Conservation (phyloP, 179 eudicot species). For the Amaranthus tricolor region DNA sequence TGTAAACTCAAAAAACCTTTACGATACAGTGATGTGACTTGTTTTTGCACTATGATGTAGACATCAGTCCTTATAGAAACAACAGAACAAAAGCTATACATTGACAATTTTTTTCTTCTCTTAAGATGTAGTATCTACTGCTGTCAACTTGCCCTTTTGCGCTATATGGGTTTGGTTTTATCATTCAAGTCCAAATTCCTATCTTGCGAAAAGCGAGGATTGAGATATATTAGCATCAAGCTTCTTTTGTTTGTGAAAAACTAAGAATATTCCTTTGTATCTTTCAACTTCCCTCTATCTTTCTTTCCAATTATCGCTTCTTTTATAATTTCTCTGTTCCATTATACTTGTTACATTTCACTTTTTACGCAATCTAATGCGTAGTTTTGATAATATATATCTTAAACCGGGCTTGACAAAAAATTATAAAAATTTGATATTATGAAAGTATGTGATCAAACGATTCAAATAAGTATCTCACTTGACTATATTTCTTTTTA, state of each 20-base stretch:
- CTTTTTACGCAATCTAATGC: no score
- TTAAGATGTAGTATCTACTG: not conserved
- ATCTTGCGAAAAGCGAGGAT: not conserved
- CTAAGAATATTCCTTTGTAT: slow-evolving; percentile 9
- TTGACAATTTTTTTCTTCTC: not conserved
- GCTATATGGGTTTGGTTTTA: slow-evolving; percentile 3
- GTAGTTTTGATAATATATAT: no score
- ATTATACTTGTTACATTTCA: no score
- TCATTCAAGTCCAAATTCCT: not conserved
- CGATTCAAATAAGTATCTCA: no score
- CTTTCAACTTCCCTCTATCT: not conserved
- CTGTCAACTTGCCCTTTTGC: not conserved
- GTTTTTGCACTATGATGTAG: not conserved
- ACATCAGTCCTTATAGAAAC: not conserved
- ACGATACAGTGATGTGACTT: no score
- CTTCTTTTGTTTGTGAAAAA: not conserved
- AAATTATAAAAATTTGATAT: no score
- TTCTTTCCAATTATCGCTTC: not conserved
- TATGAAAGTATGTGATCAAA: no score
- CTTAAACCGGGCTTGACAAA: no score
- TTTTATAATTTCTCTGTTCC: not conserved
- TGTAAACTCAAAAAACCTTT: no score
- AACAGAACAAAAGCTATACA: not conserved
- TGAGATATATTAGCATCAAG: not conserved
- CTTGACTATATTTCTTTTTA: no score